Evolutionary conservation across 139 green algal genomes (phyloP), one percentile per base, ranked within the genome.

Genomic region (Chlorella ohadii): DNA sequence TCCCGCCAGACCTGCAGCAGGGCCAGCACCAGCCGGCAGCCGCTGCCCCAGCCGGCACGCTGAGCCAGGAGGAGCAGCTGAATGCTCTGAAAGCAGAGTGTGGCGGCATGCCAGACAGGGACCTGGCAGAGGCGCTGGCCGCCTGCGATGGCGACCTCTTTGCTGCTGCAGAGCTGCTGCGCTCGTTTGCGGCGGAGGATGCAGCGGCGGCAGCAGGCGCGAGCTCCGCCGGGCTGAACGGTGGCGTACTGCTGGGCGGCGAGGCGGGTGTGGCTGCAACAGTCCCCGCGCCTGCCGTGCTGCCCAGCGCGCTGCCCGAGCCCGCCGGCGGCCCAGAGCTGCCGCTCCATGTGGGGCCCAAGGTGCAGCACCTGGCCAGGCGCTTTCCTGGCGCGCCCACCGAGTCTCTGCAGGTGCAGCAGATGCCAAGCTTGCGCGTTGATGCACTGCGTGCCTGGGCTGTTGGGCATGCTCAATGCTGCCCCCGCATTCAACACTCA

Each of bases 121-220:
- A 82, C 25, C 51, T 72, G 57, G 47, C 57, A 1, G 76, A 63
- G 12, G 56, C 76, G 27, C 76, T 82, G 57, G 59, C 27, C 22
- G 76, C 76, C 57, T 82, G 76, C 38, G 76, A 82, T 15, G 76
- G 76, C 76, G 57, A 63, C 76, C 38, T 82, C 1, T 72, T 82
- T 72, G 76, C 76, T 19, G 76, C 76, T 13, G 76, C 76, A 6
- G 36, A 82, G 23, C 76, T 82, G 76, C 76, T 82, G 76, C 57
- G 57, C 13, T 11, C 36, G 25, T 72, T 82, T 59, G 59, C 15
- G 11, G 76, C 36, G 11, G 76, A 82, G 64, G 76, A 82, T 39
- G 75, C 34, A 3, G 75, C 55, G 19, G n/a, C 27, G 28, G n/a
- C 22, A 51, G 56, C n/a, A 11, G 55, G 33, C 44, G 28, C 13